A percentile compares a stretch with the other conserved stretches of the same genome.
phyloP scores from a whole-genome alignment of 179 eudicot genomes.

The Amaranthus tricolor region DNA sequence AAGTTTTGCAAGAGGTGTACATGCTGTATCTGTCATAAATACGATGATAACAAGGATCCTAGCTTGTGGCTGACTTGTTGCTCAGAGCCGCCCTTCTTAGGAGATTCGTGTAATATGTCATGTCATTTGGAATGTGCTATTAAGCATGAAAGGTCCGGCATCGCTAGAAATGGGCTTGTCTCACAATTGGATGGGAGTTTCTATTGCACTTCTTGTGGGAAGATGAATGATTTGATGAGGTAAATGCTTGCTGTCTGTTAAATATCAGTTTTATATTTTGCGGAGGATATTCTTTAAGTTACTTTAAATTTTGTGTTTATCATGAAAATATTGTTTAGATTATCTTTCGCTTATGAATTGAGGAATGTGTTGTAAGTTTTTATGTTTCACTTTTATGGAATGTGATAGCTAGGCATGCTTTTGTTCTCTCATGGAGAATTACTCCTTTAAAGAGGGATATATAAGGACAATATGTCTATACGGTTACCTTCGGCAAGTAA shows the following conservation, averaged over 20 bases:
- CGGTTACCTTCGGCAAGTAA: not conserved
- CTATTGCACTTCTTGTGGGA: constrained; percentile 79
- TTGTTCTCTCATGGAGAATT: not conserved
- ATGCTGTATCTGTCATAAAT: constrained; percentile 76
- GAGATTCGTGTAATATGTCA: constrained; percentile 74
- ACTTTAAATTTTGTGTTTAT: no score
- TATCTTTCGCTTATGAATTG: not conserved
- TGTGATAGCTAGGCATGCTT: not conserved
- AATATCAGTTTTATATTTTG: not conserved
- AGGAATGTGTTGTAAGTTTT: not conserved
- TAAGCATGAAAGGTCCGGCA: constrained; percentile 56
- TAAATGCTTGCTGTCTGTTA: constrained; percentile 24
- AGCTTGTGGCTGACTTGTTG: constrained; percentile 85
- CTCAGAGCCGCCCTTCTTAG: constrained; percentile 70
- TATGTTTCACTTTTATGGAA: not conserved
- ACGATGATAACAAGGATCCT: constrained; percentile 96
- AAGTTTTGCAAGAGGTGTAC: constrained; percentile 92
- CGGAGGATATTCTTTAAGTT: not conserved
- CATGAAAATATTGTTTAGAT: no score
- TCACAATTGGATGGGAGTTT: constrained; percentile 70
- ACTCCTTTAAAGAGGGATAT: not conserved
- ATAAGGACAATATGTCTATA: not conserved
- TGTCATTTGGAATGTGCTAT: constrained; percentile 90
- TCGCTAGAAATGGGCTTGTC: constrained; percentile 40
- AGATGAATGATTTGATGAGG: constrained; percentile 85